Conservation (phyloP, 2,329 filamentous ascomycete species). For the Ophiocordyceps camponoti-saundersi region DNA sequence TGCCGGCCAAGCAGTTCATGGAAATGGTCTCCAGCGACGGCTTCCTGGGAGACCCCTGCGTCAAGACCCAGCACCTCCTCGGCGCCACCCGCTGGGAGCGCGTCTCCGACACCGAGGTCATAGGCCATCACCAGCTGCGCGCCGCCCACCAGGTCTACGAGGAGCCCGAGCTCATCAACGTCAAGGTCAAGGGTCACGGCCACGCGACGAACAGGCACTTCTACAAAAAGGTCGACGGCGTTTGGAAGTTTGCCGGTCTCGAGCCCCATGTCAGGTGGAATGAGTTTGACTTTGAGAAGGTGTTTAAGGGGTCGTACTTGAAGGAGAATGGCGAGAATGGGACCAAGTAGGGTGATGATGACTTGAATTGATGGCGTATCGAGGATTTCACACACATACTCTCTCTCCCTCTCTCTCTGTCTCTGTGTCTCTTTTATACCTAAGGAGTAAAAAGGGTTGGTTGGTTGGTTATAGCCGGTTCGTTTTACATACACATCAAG, state of each 20-base stretch:
- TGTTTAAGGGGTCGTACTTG: background rate
- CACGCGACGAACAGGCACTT: slow-evolving; percentile 31
- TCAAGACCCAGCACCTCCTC: slow-evolving; percentile 41
- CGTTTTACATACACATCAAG: no score
- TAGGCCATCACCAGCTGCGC: slow-evolving; percentile 37
- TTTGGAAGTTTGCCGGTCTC: slow-evolving; percentile 40
- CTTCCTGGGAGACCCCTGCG: slow-evolving; percentile 34
- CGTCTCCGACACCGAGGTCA: slow-evolving; percentile 27
- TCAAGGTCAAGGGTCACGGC: slow-evolving; percentile 36
- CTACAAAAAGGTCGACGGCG: slow-evolving; percentile 39
- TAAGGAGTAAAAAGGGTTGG: no score
- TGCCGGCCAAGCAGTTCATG: slow-evolving; percentile 36
- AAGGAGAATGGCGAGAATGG: background rate
- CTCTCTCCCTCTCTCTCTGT: no score
- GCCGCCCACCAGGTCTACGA: slow-evolving; percentile 39
- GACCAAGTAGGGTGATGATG: background rate
- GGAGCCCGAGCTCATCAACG: slow-evolving; percentile 25
- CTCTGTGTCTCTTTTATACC: no score
- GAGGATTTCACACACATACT: no score
- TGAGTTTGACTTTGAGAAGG: slow-evolving; percentile 35
- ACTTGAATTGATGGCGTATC: no score
- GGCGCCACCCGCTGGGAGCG: slow-evolving; percentile 34
- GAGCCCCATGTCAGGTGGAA: slow-evolving; percentile 35
- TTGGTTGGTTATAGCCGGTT: no score
- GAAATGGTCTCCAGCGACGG: slow-evolving; percentile 30